These are phyloP conservation scores for Botryotinia convoluta DNA, from an alignment of 2,329 filamentous ascomycete genomes.

Conservation along the genomic window DNA sequence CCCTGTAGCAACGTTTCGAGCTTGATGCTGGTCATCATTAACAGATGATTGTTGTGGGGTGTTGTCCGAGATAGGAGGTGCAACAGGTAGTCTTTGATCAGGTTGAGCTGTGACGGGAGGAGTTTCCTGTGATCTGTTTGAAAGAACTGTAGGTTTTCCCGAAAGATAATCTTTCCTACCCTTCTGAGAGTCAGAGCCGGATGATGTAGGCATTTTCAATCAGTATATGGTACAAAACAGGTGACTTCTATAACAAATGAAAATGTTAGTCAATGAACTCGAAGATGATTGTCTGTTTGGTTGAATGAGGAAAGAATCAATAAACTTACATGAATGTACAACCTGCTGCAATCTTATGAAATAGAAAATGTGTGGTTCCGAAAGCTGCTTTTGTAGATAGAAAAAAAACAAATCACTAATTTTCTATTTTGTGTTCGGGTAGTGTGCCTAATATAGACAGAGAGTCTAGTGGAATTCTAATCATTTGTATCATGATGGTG, in stretches of 20 bases:
- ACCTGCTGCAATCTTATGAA: not conserved
- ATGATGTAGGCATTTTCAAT: not conserved
- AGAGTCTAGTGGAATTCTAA: not conserved
- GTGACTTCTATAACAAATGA: not conserved
- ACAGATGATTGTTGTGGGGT: not conserved
- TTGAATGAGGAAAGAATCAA: rapidly evolving
- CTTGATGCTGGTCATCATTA: not conserved
- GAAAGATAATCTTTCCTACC: not conserved
- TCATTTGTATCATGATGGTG: not conserved
- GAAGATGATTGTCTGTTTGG: rapidly evolving
- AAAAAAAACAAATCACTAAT: not conserved
- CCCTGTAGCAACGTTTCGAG: not conserved
- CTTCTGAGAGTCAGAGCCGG: not conserved
- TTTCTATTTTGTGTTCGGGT: not conserved
- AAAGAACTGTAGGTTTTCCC: rapidly evolving
- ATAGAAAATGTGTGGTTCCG: not conserved
- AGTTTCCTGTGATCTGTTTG: not conserved
- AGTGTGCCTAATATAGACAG: not conserved
- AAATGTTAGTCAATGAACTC: not conserved
- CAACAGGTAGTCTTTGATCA: not conserved
- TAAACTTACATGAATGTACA: not conserved
- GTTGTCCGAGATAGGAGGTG: not conserved
- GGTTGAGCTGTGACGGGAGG: not conserved
- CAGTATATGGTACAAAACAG: not conserved
- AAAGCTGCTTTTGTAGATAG: not conserved